Percentiles rank a stretch among this genome's conserved stretches.
Evolutionary conservation across 2,329 filamentous ascomycete species (phyloP).

Genomic region (Alternaria gaisen): DNA sequence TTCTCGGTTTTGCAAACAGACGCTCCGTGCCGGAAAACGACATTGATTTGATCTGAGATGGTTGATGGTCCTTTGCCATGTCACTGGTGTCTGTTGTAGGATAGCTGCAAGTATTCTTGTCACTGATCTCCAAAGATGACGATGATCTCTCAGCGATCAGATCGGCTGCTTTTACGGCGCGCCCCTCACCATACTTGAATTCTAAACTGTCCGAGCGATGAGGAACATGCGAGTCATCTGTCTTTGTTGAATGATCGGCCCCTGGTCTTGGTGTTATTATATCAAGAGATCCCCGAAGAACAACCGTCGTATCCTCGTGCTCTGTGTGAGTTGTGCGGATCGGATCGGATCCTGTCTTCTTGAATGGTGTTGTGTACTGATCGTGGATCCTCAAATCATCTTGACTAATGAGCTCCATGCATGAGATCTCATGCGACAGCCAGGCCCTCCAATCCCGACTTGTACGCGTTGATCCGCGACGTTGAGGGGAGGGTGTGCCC

Average conservation of each 20-base stretch:
- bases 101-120: background rate
- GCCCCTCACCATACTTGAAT: background rate
- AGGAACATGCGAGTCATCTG: background rate
- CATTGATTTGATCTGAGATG: background rate
- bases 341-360: constrained; percentile 29
- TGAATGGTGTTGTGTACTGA: constrained; percentile 24
- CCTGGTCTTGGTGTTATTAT: constrained; percentile 10
- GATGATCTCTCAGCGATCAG: background rate
- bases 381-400: constrained; percentile 42
- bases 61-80: background rate
- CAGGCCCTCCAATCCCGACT: constrained; percentile 59
- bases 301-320: constrained; percentile 36
- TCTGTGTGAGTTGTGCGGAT: constrained; percentile 34
- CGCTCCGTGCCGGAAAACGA: background rate
- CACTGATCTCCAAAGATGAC: background rate
- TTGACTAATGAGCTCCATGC: constrained; percentile 41
- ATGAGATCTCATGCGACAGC: constrained; percentile 56
- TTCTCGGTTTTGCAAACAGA: constrained; percentile 11
- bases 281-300: constrained; percentile 22
- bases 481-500: constrained; percentile 41
- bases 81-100: background rate
- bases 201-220: background rate
- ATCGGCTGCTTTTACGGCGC: background rate
- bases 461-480: constrained; percentile 34
- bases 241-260: background rate